Evolutionary conservation across 1,284 basidiomycete species (phyloP), one percentile per base, ranked within the genome.

Genomic region (Thecaphora thlaspeos): DNA sequence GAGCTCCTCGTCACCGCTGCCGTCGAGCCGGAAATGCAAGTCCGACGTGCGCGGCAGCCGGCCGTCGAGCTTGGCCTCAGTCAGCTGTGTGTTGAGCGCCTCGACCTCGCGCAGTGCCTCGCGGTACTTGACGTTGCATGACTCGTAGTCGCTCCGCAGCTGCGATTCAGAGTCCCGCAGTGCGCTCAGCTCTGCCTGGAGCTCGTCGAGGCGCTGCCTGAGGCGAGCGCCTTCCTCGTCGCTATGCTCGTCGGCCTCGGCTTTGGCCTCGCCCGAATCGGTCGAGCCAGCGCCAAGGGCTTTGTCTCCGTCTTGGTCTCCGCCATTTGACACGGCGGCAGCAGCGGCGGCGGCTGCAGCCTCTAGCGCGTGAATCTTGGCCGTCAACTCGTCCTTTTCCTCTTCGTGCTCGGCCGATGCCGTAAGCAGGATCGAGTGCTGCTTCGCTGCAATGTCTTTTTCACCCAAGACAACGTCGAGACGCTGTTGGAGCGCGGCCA

Each of bases 31-130:
- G 2, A 30, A 40, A 3, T 51, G 47, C 19, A 26, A 41, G 8
- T 8, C 2, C 26, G 55, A 30, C 18, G 37, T 23, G 2, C 9
- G 19, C 15, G n/a, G 28, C 12, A 37, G 12, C 17, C 48, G 49
- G 24, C 55, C 57, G 41, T 53, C 55, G 28, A 74, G 62, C 55
- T 72, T 71, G 41, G 61, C 44, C 43, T 70, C 66, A 21, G 55
- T 57, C 23, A 74, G 48, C 46, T 74, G 71, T 7, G 61, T 22
- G 39, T 69, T 70, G 41, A 96, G 83, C 62, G 91, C 89, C 14
- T 88, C 88, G 58, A 95, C 91, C 77, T 92, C 89, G 52, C 84
- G 84, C 24, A 94, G 82, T n/a, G 91, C 88, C 64, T 93, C 88
- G 34, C 87, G 86, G 76, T 94, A 94, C 76, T 91, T 91, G 38